These are phyloP conservation scores for Aspergillus ruber DNA, from an alignment of 2,329 filamentous ascomycete species.

Conservation along the genomic window DNA sequence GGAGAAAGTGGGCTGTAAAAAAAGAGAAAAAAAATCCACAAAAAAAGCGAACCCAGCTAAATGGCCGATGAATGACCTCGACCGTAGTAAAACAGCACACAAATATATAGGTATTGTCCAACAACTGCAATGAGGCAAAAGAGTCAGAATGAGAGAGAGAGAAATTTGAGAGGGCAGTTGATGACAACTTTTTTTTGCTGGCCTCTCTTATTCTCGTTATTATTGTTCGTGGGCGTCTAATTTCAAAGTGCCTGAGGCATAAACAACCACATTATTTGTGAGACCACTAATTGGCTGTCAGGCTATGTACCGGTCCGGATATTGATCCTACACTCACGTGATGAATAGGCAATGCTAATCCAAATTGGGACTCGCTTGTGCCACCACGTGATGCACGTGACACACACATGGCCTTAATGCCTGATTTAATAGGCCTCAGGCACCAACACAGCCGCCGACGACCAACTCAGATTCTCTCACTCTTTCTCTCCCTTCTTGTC, in stretches of 20 bases:
- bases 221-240: not conserved
- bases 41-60: no score
- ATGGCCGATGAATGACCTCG: not conserved
- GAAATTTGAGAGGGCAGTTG: slow-evolving; percentile 5
- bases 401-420: slow-evolving; percentile 14
- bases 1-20: slow-evolving; percentile 2
- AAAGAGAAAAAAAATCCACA: slow-evolving; percentile 6
- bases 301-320: not conserved
- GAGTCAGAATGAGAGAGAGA: slow-evolving; percentile 6
- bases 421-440: slow-evolving; percentile 19
- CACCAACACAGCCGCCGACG: slow-evolving; percentile 7
- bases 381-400: not conserved
- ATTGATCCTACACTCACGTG: slow-evolving; percentile 12
- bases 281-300: slow-evolving; percentile 13
- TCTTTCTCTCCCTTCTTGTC: slow-evolving; percentile 27
- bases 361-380: slow-evolving; percentile 17
- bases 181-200: not conserved
- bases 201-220: not conserved
- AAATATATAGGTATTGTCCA: slow-evolving; percentile 7
- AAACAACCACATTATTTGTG: slow-evolving; percentile 11
- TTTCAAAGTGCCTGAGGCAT: slow-evolving; percentile 15
- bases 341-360: slow-evolving; percentile 10
- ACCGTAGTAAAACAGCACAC: not conserved
- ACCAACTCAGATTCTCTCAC: slow-evolving; percentile 25
- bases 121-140: slow-evolving; percentile 10